Percentiles rank a stretch among this genome's conserved stretches.
These are phyloP conservation scores for Picea sitchensis DNA, from an alignment of 75 land plant species.

Conservation along the genomic window DNA sequence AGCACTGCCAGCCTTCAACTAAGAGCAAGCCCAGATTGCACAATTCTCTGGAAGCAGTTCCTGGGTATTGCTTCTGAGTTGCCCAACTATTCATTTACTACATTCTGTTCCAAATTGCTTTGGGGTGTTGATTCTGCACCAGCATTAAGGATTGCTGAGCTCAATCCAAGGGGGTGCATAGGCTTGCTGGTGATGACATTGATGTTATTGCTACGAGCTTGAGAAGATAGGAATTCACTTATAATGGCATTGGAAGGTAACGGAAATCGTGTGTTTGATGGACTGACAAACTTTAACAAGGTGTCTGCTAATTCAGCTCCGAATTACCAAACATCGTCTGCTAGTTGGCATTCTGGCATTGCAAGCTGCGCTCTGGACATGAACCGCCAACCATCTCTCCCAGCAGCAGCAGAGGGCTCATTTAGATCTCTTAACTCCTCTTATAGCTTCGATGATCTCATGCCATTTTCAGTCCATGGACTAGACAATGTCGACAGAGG, in stretches of 20 bases:
- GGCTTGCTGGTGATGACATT: background rate
- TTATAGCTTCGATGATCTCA: slow-evolving; percentile 5
- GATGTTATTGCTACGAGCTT: background rate
- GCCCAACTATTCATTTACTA: background rate
- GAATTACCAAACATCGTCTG: slow-evolving; percentile 2
- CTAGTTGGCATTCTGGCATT: slow-evolving; percentile 6
- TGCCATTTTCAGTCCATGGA: slow-evolving; percentile 4
- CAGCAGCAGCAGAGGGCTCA: background rate
- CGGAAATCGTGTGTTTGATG: slow-evolving; percentile 9
- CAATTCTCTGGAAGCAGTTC: no score
- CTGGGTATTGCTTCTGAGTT: slow-evolving; percentile 1
- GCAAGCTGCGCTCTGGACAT: background rate
- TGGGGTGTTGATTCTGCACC: background rate
- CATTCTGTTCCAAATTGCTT: background rate
- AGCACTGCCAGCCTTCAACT: no score
- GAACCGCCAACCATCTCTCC: background rate
- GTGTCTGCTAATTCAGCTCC: background rate
- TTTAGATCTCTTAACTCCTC: background rate
- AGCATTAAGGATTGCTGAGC: background rate
- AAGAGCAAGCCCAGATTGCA: no score
- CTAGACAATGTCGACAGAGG: background rate
- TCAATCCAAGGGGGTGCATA: background rate
- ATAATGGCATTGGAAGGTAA: slow-evolving; percentile 9
- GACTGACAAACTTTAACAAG: background rate
- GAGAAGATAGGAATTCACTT: background rate